Evolutionary conservation across 371 early-diverging fungal species (phyloP).

Genomic region (Mycotypha africana): DNA sequence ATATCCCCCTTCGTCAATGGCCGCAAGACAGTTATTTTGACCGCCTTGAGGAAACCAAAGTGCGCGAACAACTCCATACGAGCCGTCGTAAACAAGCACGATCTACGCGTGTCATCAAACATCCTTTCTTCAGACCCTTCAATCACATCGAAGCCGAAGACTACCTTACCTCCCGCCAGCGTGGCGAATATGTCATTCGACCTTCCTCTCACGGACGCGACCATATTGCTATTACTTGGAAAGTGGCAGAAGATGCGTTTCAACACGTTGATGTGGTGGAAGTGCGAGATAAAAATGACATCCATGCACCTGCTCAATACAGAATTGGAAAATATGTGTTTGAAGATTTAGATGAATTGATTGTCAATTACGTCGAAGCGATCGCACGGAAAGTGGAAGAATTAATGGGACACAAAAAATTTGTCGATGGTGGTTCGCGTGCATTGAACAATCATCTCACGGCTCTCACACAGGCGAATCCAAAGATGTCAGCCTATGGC

Average conservation of each 20-base stretch:
- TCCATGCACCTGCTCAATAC: conserved; percentile 46
- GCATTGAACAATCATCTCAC: conserved; percentile 37
- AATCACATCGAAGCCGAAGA: conserved; percentile 71
- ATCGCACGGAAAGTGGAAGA: conserved; percentile 65
- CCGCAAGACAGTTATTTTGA: conserved; percentile 69
- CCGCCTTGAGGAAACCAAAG: conserved; percentile 48
- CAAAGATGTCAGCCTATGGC: conserved; percentile 53
- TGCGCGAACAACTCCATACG: conserved; percentile 52
- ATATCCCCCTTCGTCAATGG: conserved; percentile 38
- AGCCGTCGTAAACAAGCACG: conserved; percentile 34
- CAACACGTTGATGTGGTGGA: conserved; percentile 92
- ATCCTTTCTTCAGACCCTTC: conserved; percentile 82
- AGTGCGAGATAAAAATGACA: conserved; percentile 63
- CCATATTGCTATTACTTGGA: conserved; percentile 92
- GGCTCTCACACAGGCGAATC: conserved; percentile 37
- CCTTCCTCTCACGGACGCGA: conserved; percentile 86
- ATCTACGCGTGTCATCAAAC: conserved; percentile 61
- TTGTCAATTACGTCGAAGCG: conserved; percentile 86
- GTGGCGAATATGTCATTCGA: conserved; percentile 88
- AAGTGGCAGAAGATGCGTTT: conserved; percentile 76
- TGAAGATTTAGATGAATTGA: conserved; percentile 87
- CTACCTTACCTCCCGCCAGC: conserved; percentile 57
- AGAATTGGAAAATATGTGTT: conserved; percentile 62
- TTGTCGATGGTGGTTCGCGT: conserved; percentile 31
- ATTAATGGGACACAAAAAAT: conserved; percentile 62